Base-by-base conservation (phyloP, 352 stramenopile species). In the Globisporangium mamillatum region DNA sequence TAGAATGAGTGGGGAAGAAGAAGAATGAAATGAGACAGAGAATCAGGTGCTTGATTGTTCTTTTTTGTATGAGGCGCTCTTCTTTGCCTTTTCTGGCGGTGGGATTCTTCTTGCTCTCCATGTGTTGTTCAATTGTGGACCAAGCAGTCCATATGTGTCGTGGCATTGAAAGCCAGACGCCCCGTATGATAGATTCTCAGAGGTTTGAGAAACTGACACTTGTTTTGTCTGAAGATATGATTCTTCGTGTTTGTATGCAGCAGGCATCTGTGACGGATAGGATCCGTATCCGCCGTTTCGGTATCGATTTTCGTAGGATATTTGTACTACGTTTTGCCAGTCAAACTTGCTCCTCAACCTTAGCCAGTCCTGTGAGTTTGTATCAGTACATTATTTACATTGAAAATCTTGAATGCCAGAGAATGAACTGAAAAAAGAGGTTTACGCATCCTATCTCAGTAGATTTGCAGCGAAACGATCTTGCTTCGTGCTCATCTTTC, bases 121-220 rank as follows among this genome's bases (percentile, higher is more conserved):
- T 65, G 34, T 66, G 60, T 66, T 48, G 60, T 66, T 53, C 60
- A 54, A 57, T 66, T 46, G 60, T 66, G 60, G 24, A 12, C 29
- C n/a, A 38, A 27, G 44, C 12, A 9, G 38, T 36, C 22, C 22
- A 22, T 12, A 55, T 34, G 29, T 54, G 25, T 54, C 24, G 24
- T 27, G 18, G 18, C 18, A 24, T 52, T 52, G 44, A 1, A 52
- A 52, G 10, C 6, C 34, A 24, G 16, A 20, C 7, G 18, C 25
- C 46, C 18, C 8, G 1, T 25, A n/a, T 16, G 16, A 66, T 66
- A 44, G 5, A 48, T 1, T 66, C 6, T 6, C 27, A 48, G 7
- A 48, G 60, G 60, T 29, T 58, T 58, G 34, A n/a, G 27, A 41
- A 41, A 2, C 16, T 58, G 44, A 46, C 38, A 46, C 14, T 44